Base-by-base conservation (phyloP, 352 stramenopile genomes). In the Pythium rhizo-oryzae region DNA sequence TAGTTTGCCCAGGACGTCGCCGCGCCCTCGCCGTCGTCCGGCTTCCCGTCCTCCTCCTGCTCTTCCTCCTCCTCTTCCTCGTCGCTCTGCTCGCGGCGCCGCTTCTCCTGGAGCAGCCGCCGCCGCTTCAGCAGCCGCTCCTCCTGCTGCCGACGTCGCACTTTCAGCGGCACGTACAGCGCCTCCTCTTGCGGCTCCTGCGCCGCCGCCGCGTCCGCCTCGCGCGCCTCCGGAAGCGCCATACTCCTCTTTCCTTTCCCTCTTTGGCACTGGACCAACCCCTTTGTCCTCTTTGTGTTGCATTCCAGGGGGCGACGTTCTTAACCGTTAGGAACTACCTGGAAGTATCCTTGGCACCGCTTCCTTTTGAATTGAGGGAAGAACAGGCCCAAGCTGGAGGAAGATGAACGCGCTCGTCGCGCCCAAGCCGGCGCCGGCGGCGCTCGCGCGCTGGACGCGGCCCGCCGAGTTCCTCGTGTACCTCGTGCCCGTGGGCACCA, bases 131-230 rank as follows among this genome's bases (percentile, higher is more conserved):
- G 64, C 21, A 89, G 72, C 21, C 85, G 75, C 70, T 93, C 82
- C 53, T 91, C 77, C 63, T 96, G 84, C 58, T 82, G 78, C 61
- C 80, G 73, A 21, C 85, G 85, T 0, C 87, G 81, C 71, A 92
- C 78, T 67, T 92, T 93, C 0, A 94, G 81, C 67, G 87, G 84
- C 59, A 96, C 84, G 50, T 94, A 96, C 70, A 96, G 74, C 71
- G 69, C 12, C 70, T 85, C 80, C 0, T 85, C 80, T 11, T 64
- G 35, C 24, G 24, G 60, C 28, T 30, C 39, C 12, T 43, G 16
- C 25, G 18, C 25, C 9, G 13, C 25, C 23, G 50, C 13, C 25
- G 12, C 35, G 35, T 47, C 41, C 41, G 13, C 41, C 12, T 47
- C 41, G 2, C 18, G 13, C 15, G 41, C 35, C 35, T 41, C 35